Base-by-base conservation (phyloP, 148 eudicot species). In the Fagopyrum tataricum region DNA sequence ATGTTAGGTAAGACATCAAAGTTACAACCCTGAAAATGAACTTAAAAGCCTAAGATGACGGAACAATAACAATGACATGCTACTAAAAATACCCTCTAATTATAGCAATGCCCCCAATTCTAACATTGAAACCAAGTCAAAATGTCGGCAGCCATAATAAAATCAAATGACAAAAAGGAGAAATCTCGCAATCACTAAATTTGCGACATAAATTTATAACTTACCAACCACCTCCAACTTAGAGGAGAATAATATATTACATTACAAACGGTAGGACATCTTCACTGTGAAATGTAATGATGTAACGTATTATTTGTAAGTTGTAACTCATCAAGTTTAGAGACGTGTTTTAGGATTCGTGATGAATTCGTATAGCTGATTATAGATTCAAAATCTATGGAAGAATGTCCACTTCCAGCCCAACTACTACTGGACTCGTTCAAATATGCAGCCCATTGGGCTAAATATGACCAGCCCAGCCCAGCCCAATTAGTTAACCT, bases 81-180 rank as follows among this genome's bases (percentile, higher is more conserved):
- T 64, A n/a, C 37, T 64, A 64, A 37, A 31, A 14, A 37, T 64
- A 62, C 1, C 14, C 43, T 13, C 18, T 62, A 31, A 62, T 26
- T 59, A 59, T 3, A 56, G 62, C 62, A 56, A 56, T 62, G 42
- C 13, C 18, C 69, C 69, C 44, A 11, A 13, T 4, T 61, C 3
- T 2, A 31, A 26, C 0, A 26, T 61, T 61, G 69, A 64, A 4
- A 64, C 14, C 15, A 37, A 11, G 44, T 64, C 69, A 64, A 64
- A 6, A 2, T 64, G 43, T 64, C 69, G 69, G 69, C 69, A 64
- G 69, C 69, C 69, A 64, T 64, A 64, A 31, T 64, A 64, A 64
- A 64, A 42, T 15, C 0, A 62, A 26, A 14, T 7, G 41, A 21
- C 37, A 39, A 64, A 39, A 37, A 31, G 44, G 69, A 64, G 44